These are phyloP conservation scores for Lunularia cruciata DNA, from an alignment of 225 moss, liverwort and hornwort species.

Conservation along the genomic window DNA sequence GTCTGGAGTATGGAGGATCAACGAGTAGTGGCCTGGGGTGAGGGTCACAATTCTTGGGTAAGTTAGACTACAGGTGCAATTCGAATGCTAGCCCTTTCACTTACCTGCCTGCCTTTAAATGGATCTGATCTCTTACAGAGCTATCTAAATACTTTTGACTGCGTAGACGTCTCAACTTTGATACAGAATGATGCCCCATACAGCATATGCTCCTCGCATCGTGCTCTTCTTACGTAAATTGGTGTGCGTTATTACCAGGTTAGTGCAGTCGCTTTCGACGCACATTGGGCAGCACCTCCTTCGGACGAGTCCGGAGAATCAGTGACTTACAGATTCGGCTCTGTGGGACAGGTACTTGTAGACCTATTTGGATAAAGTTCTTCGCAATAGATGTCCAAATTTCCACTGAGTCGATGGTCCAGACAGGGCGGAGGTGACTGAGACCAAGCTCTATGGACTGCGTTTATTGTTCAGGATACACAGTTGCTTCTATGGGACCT, in stretches of 20 bases:
- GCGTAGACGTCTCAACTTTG: background rate
- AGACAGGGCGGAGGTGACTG: background rate
- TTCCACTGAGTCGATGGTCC: background rate
- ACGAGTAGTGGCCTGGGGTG: slow-evolving; percentile 96
- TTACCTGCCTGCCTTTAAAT: background rate
- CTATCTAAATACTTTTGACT: no score
- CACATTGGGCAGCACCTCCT: slow-evolving; percentile 74
- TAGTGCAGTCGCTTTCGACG: slow-evolving; percentile 93
- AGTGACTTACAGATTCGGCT: slow-evolving; percentile 93
- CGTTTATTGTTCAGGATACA: slow-evolving; percentile 63
- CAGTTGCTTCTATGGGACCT: slow-evolving; percentile 96
- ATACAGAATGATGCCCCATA: no score
- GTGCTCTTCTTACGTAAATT: background rate
- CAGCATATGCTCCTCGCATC: no score
- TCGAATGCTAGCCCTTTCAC: background rate
- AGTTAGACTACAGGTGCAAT: background rate
- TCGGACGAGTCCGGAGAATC: slow-evolving; percentile 74
- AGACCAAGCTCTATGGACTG: background rate
- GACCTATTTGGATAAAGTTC: background rate
- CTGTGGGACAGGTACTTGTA: slow-evolving; percentile 83
- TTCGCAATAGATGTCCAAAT: background rate
- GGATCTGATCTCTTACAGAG: no score
- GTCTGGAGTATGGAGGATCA: slow-evolving; percentile 99
- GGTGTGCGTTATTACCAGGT: slow-evolving; percentile 60
- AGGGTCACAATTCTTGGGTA: slow-evolving; percentile 99